Base-by-base conservation (phyloP, 2,329 filamentous ascomycete species). In the Arthrocladium fulminans region DNA sequence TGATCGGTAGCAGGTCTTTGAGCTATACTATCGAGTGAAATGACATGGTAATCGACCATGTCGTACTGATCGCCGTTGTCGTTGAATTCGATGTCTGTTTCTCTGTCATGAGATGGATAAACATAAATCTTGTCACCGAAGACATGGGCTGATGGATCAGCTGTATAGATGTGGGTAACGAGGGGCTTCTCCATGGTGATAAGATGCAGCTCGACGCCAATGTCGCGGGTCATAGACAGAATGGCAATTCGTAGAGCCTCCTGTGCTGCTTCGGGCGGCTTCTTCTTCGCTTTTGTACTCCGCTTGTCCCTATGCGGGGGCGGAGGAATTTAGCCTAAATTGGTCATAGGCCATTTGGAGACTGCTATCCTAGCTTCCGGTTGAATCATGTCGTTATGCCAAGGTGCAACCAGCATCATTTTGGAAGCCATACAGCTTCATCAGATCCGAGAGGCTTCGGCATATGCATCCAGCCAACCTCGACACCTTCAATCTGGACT, bases 41-140 rank as follows among this genome's bases (percentile, higher is more conserved):
- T 81, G 63, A 89, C 85, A 65, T 88, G 84, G 73, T 89, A 89
- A 70, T 89, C 85, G 48, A 70, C 74, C 85, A 88, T 89, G 69
- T 87, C 85, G 64, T 88, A 88, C 64, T 88, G 85, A 68, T 88
- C 84, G 61, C 85, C 85, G 73, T 88, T 87, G 73, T 88, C 84
- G 69, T 89, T 88, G 72, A 84, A 82, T 49, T 76, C 50, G 64
- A 87, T 85, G 65, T 80, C 76, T 3, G 83, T 86, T 64, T 86
- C 81, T 56, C 83, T 77, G 66, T 89, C 84, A 67, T 89, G 84
- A 19, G 84, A 88, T 17, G 85, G 84, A 69, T 88, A 89, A 67
- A 89, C 77, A 71, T 87, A 89, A 51, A 89, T 67, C 55, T 75
- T 81, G 64, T 75, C 76, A 54, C 87, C 80, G 70, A 88, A 89